A percentile compares a stretch with the other conserved stretches of the same genome.
Evolutionary conservation across 345 rosid genomes (phyloP).

Genomic region (Euphorbia lathyris): DNA sequence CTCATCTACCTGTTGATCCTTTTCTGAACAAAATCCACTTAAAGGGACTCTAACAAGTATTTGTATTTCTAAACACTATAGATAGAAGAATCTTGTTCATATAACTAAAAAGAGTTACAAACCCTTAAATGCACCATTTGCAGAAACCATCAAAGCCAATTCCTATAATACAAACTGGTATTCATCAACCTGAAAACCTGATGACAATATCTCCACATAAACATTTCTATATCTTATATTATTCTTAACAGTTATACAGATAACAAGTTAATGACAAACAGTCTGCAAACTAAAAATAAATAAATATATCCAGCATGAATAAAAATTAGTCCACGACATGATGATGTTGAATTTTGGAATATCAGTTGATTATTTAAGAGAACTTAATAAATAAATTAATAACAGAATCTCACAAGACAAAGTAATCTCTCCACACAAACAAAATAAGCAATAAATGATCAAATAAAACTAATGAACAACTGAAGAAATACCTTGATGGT

Average conservation of each 20-base stretch:
- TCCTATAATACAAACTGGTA: not conserved
- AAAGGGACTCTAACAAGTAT: not conserved
- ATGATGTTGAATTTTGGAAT: not conserved
- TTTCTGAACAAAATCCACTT: not conserved
- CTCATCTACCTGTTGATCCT: not conserved
- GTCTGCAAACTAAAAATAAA: not conserved
- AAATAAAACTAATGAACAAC: not conserved
- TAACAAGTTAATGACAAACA: not conserved
- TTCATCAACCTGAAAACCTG: not conserved
- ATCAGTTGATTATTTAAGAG: not conserved
- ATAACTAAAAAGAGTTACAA: not conserved
- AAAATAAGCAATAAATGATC: not conserved
- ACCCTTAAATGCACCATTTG: not conserved
- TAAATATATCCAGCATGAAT: not conserved
- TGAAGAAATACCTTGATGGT: conserved; percentile 58
- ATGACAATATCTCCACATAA: not conserved
- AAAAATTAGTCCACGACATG: not conserved
- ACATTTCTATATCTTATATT: not conserved
- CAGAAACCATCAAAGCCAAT: not conserved
- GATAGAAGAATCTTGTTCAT: not conserved
- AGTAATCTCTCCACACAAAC: not conserved
- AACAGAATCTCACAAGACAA: not conserved
- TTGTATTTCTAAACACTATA: not conserved
- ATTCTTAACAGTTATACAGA: not conserved
- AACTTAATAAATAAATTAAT: not conserved